Base-by-base conservation (phyloP, 192 early-diverging fungal genomes). In the Physocladia obscura region DNA sequence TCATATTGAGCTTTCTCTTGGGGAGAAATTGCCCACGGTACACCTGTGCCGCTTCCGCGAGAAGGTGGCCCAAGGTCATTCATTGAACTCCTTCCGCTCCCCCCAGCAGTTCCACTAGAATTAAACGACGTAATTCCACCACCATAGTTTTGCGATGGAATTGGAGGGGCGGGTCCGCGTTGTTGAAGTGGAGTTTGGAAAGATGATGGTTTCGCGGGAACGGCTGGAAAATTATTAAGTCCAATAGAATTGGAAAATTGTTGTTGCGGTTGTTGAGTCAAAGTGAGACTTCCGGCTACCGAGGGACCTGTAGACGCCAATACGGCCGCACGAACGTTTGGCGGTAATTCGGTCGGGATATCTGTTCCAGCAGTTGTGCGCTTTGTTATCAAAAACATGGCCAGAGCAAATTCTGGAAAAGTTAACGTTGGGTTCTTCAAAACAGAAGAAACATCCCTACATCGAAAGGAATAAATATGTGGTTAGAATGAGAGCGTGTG, bases 1-100 rank as follows among this genome's bases (percentile, higher is more conserved):
- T 84, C 88, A 64, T 81, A 81, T 52, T 69, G 68, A 1, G 55
- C 67, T 62, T 85, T 85, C 59, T 85, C 83, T 11, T 61, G 47
- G 17, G 69, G 49, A 22, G 72, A 63, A 8, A 85, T 68, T 21
- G 80, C 83, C 83, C 83, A 85, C 11, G 55, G 57, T 22, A 62
- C 30, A 50, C 19, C 49, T 19, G 32, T 40, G 11, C 27, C 17
- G 2, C 21, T 40, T 31, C 54, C 54, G 37, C 65, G 65, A 40
- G 49, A 24, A n/a, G n/a, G n/a, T n/a, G n/a, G n/a, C n/a, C n/a
- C n/a, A n/a, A n/a, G n/a, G n/a, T n/a, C n/a, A n/a, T n/a, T n/a
- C n/a, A n/a, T n/a, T n/a, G n/a, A n/a, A n/a, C n/a, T n/a, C n/a
- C n/a, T n/a, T n/a, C n/a, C n/a, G n/a, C n/a, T n/a, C n/a, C n/a